Percentiles rank a stretch among this genome's conserved stretches.
phyloP scores from a whole-genome alignment of 176 grass and related monocot species.

The Puccinellia tenuiflora region DNA sequence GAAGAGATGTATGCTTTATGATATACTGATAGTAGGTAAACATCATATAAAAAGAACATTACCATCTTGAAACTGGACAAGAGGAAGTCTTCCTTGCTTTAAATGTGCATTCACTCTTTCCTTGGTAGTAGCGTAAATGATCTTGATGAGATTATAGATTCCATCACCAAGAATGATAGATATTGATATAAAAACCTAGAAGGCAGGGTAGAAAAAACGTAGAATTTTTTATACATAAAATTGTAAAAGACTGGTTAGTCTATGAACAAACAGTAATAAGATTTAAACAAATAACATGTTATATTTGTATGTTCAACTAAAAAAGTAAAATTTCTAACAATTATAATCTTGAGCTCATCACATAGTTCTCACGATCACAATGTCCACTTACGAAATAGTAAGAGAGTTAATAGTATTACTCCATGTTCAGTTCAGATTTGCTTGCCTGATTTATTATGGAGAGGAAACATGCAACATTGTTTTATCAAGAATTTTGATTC shows the following conservation, averaged over 20 bases:
- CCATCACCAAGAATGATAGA: constrained; percentile 89
- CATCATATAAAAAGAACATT: constrained; percentile 13
- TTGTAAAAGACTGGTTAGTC: not conserved
- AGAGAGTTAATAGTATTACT: not conserved
- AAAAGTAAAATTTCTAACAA: not conserved
- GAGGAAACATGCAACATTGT: not conserved
- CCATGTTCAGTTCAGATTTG: not conserved
- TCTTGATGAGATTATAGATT: constrained; percentile 92
- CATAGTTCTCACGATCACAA: not conserved
- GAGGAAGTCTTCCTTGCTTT: constrained; percentile 44
- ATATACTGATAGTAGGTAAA: not conserved
- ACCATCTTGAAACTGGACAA: constrained; percentile 30
- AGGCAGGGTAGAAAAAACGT: not conserved
- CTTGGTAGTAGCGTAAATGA: constrained; percentile 60
- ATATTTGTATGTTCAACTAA: not conserved
- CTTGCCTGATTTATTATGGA: not conserved
- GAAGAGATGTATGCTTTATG: constrained; percentile 3
- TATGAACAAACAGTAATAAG: not conserved
- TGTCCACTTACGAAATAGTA: not conserved
- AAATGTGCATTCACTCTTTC: constrained; percentile 59
- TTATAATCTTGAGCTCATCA: not conserved
- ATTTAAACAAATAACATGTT: not conserved
- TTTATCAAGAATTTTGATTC: not conserved
- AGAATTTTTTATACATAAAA: constrained; percentile 2
- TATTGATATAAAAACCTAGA: constrained; percentile 85